phyloP scores from a whole-genome alignment of 306 rosid genomes.

The Gillenia trifoliata region DNA sequence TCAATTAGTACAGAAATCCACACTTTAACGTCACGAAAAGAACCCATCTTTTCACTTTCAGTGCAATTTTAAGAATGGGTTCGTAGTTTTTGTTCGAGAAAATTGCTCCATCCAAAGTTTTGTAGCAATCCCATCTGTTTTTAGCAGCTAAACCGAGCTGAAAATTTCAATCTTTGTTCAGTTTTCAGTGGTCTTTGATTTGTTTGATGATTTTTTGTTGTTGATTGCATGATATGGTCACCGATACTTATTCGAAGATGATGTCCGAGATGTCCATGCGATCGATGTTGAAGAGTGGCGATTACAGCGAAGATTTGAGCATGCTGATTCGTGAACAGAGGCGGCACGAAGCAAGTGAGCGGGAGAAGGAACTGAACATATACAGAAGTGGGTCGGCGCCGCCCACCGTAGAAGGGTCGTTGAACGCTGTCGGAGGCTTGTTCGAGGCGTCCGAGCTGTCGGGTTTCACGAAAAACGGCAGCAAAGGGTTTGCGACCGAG shows the following conservation, averaged over 20 bases:
- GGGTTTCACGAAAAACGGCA: slow-evolving; percentile 29
- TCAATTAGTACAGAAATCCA: slow-evolving; percentile 12
- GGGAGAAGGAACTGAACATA: slow-evolving; percentile 60
- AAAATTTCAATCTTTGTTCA: slow-evolving; percentile 39
- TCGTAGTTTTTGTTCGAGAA: not conserved
- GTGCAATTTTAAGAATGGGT: slow-evolving; percentile 14
- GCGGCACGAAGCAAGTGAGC: slow-evolving; percentile 44
- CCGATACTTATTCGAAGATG: slow-evolving; percentile 59
- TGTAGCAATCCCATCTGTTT: slow-evolving; percentile 12
- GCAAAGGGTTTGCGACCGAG: slow-evolving; percentile 29
- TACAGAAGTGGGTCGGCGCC: slow-evolving; percentile 94
- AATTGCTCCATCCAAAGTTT: not conserved
- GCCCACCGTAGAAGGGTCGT: slow-evolving; percentile 82
- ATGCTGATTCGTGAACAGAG: slow-evolving; percentile 47
- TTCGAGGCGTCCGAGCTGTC: slow-evolving; percentile 31
- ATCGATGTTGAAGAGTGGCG: slow-evolving; percentile 54
- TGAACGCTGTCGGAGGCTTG: slow-evolving; percentile 59
- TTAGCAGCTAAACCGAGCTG: slow-evolving; percentile 22
- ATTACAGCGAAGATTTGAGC: slow-evolving; percentile 58
- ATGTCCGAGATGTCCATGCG: slow-evolving; percentile 69
- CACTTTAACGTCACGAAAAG: slow-evolving; percentile 11
- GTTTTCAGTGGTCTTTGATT: slow-evolving; percentile 3
- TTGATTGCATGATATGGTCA: slow-evolving; percentile 41
- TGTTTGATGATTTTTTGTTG: not conserved
- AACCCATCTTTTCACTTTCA: not conserved